A percentile compares a stretch with the other conserved stretches of the same genome.
Evolutionary conservation across 768 basidiomycete genomes (phyloP).

Genomic region (Pisolithus orientalis): DNA sequence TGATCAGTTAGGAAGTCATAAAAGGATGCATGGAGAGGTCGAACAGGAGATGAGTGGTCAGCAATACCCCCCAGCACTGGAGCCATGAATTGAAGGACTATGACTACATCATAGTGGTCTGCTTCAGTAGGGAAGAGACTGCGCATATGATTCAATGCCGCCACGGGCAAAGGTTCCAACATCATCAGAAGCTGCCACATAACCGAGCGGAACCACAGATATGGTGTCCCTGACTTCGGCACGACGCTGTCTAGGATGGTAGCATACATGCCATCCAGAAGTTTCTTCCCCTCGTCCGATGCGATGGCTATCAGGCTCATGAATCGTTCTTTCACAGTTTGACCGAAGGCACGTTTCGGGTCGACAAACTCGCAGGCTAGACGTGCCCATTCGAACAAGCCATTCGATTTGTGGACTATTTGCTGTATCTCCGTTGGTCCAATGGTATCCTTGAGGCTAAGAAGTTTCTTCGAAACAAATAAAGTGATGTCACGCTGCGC

Average conservation of each 20-base stretch:
- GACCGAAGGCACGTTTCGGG: background rate
- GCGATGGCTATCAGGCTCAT: background rate
- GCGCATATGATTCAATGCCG: background rate
- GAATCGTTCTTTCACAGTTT: background rate
- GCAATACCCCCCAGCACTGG: constrained; percentile 6
- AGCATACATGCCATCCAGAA: background rate
- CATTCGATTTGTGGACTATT: background rate
- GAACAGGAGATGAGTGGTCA: constrained; percentile 2
- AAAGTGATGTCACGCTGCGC: background rate
- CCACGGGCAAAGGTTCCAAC: constrained; percentile 1
- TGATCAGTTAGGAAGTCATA: constrained; percentile 18
- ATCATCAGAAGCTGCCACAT: background rate
- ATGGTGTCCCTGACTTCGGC: background rate
- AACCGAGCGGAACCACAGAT: background rate
- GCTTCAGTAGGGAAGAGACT: background rate
- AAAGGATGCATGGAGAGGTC: constrained; percentile 24
- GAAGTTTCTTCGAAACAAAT: background rate
- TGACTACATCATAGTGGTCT: background rate
- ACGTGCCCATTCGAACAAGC: background rate
- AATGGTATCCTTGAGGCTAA: background rate
- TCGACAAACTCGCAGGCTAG: background rate
- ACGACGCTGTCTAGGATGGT: background rate
- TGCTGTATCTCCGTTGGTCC: background rate
- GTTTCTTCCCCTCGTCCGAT: background rate
- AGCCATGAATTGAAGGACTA: background rate